phyloP scores from a whole-genome alignment of 2,329 filamentous ascomycete genomes.

The Mycosphaerelloides madeirae region DNA sequence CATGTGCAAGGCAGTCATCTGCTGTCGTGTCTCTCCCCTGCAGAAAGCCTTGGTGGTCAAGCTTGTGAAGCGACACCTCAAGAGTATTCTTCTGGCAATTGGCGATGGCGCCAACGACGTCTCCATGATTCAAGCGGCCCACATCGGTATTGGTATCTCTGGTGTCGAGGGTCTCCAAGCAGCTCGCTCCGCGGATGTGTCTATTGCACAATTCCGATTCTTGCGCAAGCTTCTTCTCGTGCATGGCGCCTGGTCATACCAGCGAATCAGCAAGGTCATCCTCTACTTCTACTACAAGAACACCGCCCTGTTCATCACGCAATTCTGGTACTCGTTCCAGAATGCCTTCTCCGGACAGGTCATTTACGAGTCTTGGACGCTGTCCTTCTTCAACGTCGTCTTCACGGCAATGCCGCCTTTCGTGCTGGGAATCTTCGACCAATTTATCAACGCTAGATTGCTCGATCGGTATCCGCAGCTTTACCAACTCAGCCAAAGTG shows the following conservation, averaged over 20 bases:
- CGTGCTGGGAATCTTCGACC: slow-evolving; percentile 92
- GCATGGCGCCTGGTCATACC: slow-evolving; percentile 96
- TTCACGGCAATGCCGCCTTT: slow-evolving; percentile 93
- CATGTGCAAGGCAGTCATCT: slow-evolving; percentile 98
- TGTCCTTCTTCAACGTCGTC: slow-evolving; percentile 99
- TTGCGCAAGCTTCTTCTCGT: slow-evolving; percentile 90
- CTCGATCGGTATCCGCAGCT: slow-evolving; percentile 94
- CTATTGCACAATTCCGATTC: slow-evolving; percentile 93
- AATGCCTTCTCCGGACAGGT: slow-evolving; percentile 97
- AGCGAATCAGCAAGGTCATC: slow-evolving; percentile 93
- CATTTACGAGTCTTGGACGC: slow-evolving; percentile 98
- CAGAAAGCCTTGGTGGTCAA: slow-evolving; percentile 98
- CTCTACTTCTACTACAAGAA: slow-evolving; percentile 99
- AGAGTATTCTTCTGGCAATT: slow-evolving; percentile 88
- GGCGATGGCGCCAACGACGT: slow-evolving; percentile 98
- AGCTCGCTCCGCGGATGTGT: slow-evolving; percentile 88
- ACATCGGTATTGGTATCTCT: slow-evolving; percentile 96
- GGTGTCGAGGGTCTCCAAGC: slow-evolving; percentile 96
- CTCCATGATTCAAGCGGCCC: slow-evolving; percentile 99
- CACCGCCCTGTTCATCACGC: slow-evolving; percentile 96
- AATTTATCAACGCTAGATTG: slow-evolving; percentile 90
- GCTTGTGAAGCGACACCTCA: slow-evolving; percentile 89
- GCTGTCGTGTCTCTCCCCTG: slow-evolving; percentile 88
- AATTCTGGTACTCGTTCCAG: slow-evolving; percentile 94
- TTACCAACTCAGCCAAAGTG: slow-evolving; percentile 87